Base-by-base conservation (phyloP, 169 alveolate genomes). In the Cyclospora cayetanensis region DNA sequence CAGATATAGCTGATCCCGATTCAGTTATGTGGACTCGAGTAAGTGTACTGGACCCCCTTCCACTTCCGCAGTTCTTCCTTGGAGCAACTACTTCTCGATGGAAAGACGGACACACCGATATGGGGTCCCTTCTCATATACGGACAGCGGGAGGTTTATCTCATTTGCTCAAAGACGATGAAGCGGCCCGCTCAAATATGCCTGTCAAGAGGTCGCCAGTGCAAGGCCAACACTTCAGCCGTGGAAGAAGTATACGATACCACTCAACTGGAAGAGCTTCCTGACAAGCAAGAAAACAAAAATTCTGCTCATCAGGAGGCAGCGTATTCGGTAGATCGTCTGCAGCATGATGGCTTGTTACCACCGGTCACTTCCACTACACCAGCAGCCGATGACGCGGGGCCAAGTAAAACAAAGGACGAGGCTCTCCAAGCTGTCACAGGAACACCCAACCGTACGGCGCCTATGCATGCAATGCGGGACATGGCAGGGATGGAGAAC, bases 11-110 rank as follows among this genome's bases (percentile, higher is more conserved):
- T 43, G 63, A 15, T 20, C 39, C 22, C 12, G 27, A 41, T 1
- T 20, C 25, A n/a, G 66, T 20, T 41, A 22, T 12, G 18, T 76
- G 86, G 86, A 76, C 86, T 27, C 86, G 86, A 20, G 86, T 76
- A 15, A 76, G 43, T 34, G 12, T 76, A 20, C 86, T 76, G 2
- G 86, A 76, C 37, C 43, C 55, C 11, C 63, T 50, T 7, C 86
- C 86, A 9, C 65, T 25, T 42, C 35, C 86, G 29, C 55, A 39
- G 66, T 12, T 27, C 41, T 76, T 41, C 18, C 35, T 76, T 3
- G 86, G 86, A 15, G 65, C 65, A 1, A 65, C 65, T 7, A 42
- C 37, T n/a, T 25, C 35, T 5, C 41, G 37, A 15, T 20, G 37
- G 3, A 20, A 5, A 22, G 11, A 31, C 31, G 63, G n/a, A 15